phyloP scores from a whole-genome alignment of 1,284 basidiomycete species.

The Cryptococcus sp. region DNA sequence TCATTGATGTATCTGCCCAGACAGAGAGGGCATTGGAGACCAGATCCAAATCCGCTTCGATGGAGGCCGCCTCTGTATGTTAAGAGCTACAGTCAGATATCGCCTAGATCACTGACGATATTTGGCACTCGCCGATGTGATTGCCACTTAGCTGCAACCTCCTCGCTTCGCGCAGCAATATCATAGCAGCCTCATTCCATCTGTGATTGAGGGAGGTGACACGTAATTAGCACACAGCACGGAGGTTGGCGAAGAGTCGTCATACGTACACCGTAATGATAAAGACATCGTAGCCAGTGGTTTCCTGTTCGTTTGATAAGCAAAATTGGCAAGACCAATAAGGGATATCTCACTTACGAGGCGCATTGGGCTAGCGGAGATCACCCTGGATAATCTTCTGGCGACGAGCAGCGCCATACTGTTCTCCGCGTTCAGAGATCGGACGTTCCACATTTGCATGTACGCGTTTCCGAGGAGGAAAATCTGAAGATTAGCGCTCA shows the following conservation, averaged over 20 bases:
- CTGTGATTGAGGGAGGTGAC: neutral
- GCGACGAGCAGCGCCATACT: constrained; percentile 29
- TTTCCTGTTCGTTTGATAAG: too few species aligned
- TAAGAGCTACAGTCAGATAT: too few species aligned
- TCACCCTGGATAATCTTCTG: constrained; percentile 29
- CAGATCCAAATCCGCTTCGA: too few species aligned
- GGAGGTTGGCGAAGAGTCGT: too few species aligned
- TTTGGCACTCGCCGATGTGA: constrained; percentile 15
- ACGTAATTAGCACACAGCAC: neutral
- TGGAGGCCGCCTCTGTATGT: too few species aligned
- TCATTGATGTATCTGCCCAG: constrained; percentile 29
- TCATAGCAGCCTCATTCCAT: constrained; percentile 37
- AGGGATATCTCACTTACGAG: neutral
- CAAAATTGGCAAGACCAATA: too few species aligned
- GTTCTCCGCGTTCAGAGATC: constrained; percentile 26
- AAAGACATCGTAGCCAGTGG: too few species aligned
- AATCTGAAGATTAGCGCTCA: constrained; percentile 1
- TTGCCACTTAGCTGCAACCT: constrained; percentile 12
- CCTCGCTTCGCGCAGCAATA: constrained; percentile 32
- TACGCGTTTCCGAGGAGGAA: constrained; percentile 34
- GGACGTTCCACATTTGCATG: constrained; percentile 34
- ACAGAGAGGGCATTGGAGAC: constrained; percentile 18
- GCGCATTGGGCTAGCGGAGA: constrained; percentile 31
- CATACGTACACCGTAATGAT: too few species aligned
- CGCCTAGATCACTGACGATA: constrained; percentile 9